Conservation (phyloP, 2,329 filamentous ascomycete genomes). For the Curvularia verruculosa region DNA sequence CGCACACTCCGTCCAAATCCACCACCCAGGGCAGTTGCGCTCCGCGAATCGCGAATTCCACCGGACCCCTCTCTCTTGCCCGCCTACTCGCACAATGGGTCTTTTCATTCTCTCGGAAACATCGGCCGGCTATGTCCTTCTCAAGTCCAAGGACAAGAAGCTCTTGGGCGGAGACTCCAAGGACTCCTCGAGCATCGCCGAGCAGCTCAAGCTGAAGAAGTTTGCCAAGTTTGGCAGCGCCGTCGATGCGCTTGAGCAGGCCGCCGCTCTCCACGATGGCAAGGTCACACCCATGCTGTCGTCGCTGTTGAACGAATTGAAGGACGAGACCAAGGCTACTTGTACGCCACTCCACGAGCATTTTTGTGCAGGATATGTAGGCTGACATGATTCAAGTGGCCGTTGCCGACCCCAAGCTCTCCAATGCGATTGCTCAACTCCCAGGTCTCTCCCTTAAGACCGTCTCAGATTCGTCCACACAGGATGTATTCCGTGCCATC, state of each 20-base stretch:
- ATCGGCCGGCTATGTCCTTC: slow-evolving; percentile 88
- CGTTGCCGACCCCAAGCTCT: slow-evolving; percentile 90
- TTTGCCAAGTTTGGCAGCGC: slow-evolving; percentile 98
- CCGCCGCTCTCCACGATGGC: slow-evolving; percentile 76
- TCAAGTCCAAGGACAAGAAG: slow-evolving; percentile 99
- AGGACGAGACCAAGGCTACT: slow-evolving; percentile 96
- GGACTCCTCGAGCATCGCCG: slow-evolving; percentile 82
- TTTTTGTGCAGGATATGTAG: background rate
- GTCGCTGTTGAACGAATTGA: slow-evolving; percentile 82
- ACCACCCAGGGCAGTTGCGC: slow-evolving; percentile 17
- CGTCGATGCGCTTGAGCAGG: slow-evolving; percentile 86
- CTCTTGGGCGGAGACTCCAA: slow-evolving; percentile 78
- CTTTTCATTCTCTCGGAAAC: slow-evolving; percentile 50
- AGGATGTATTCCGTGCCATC: slow-evolving; percentile 92
- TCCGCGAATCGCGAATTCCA: slow-evolving; percentile 13
- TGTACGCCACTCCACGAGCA: slow-evolving; percentile 34
- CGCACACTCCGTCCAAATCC: slow-evolving; percentile 23
- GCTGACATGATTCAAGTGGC: slow-evolving; percentile 60
- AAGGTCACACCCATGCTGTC: slow-evolving; percentile 91
- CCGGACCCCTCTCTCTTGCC: slow-evolving; percentile 9
- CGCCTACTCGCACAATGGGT: slow-evolving; percentile 44
- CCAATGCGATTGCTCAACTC: slow-evolving; percentile 89
- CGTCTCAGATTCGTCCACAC: slow-evolving; percentile 79
- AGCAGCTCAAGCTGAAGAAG: slow-evolving; percentile 93
- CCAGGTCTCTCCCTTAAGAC: slow-evolving; percentile 84